These are phyloP conservation scores for Ophiostoma quercus DNA, from an alignment of 2,329 filamentous ascomycete species.

Conservation along the genomic window DNA sequence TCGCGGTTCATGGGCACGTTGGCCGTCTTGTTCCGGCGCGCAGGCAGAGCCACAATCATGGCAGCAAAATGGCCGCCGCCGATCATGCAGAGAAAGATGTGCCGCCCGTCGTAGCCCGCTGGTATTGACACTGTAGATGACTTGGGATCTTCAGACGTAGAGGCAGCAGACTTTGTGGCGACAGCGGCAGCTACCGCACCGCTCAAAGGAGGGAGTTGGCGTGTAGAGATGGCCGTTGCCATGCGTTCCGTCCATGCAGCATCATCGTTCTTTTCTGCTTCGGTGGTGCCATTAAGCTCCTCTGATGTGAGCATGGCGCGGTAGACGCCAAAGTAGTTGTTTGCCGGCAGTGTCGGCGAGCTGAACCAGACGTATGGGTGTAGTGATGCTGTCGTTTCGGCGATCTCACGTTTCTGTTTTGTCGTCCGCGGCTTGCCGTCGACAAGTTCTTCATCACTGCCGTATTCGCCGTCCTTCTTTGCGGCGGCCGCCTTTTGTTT, in stretches of 20 bases:
- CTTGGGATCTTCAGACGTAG: neutral
- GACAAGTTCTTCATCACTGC: constrained; percentile 41
- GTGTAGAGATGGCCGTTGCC: constrained; percentile 63
- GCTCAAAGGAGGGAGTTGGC: constrained; percentile 66
- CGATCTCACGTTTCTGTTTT: constrained; percentile 48
- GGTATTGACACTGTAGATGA: neutral
- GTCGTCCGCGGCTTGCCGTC: constrained; percentile 38
- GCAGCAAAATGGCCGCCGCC: constrained; percentile 95
- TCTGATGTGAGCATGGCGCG: constrained; percentile 68
- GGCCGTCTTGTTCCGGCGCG: constrained; percentile 66
- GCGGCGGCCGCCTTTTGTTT: constrained; percentile 4
- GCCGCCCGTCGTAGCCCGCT: constrained; percentile 62
- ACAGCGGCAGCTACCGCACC: constrained; percentile 50
- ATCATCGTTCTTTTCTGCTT: neutral
- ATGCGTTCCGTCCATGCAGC: constrained; percentile 35
- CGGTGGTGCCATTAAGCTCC: constrained; percentile 47
- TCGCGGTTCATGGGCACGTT: constrained; percentile 72
- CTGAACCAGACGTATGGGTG: constrained; percentile 69
- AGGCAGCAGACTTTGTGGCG: neutral
- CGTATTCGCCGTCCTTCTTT: constrained; percentile 39
- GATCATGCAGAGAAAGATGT: constrained; percentile 97
- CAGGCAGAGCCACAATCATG: constrained; percentile 86
- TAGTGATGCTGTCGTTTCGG: constrained; percentile 44
- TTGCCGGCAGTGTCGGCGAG: constrained; percentile 66
- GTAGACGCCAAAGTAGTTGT: constrained; percentile 81